A percentile compares a stretch with the other conserved stretches of the same genome.
phyloP scores from a whole-genome alignment of 139 green algal genomes.

The Ostreobium quekettii region DNA sequence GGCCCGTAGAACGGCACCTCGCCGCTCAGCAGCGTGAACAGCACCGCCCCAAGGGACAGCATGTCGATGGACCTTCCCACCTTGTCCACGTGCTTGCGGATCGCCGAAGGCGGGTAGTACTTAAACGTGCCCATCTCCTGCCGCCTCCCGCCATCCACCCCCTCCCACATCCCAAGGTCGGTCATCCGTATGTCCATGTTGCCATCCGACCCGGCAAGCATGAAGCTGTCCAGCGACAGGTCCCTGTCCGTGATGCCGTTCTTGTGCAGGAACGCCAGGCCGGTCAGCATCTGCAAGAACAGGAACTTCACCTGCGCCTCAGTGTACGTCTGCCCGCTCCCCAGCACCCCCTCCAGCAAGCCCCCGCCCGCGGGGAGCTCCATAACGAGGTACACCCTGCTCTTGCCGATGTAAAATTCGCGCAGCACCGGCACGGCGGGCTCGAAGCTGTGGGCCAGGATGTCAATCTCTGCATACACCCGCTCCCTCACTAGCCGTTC shows the following conservation, averaged over 20 bases:
- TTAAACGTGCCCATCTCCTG: conserved; percentile 81
- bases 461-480: conserved; percentile 89
- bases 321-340: conserved; percentile 52
- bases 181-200: conserved; percentile 15
- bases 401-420: conserved; percentile 18
- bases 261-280: conserved; percentile 76
- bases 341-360: conserved; percentile 74
- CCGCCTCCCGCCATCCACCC: conserved; percentile 34
- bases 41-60: conserved; percentile 40
- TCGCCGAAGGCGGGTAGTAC: background rate
- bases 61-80: conserved; percentile 29
- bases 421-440: conserved; percentile 65
- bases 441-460: conserved; percentile 67
- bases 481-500: conserved; percentile 60
- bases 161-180: conserved; percentile 13
- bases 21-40: conserved; percentile 62
- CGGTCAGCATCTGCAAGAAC: conserved; percentile 55
- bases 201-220: conserved; percentile 32
- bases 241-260: conserved; percentile 72
- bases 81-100: background rate
- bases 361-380: conserved; percentile 77
- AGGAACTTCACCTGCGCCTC: conserved; percentile 23
- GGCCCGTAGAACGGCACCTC: conserved; percentile 72
- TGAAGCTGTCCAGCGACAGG: conserved; percentile 66
- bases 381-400: conserved; percentile 76